Percentiles rank a stretch among this genome's conserved stretches.
phyloP scores from a whole-genome alignment of 179 eudicot genomes.

The Silene noctiflora region DNA sequence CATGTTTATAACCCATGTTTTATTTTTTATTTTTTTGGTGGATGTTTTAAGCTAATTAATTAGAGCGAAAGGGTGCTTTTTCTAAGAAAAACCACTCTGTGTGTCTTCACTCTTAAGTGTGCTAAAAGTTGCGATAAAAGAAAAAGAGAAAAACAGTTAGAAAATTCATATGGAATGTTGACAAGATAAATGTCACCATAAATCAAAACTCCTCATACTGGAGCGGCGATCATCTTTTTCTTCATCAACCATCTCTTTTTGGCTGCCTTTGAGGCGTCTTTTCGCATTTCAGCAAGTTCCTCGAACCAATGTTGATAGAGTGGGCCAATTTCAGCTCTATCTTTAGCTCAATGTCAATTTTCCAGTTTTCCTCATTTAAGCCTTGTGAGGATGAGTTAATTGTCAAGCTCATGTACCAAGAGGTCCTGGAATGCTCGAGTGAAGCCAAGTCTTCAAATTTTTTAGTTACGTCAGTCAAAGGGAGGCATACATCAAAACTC shows the following conservation, averaged over 20 bases:
- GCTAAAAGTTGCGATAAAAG: neutral
- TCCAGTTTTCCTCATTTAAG: conserved; percentile 31
- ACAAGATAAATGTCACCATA: neutral
- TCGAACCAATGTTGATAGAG: conserved; percentile 51
- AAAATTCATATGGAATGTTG: neutral
- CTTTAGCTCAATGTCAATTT: conserved; percentile 37
- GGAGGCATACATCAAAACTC: conserved; percentile 22
- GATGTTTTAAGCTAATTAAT: too few relatives aligned
- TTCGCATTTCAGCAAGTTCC: conserved; percentile 49
- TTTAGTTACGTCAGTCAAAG: conserved; percentile 24
- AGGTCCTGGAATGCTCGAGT: conserved; percentile 23
- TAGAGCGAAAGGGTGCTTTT: too few relatives aligned
- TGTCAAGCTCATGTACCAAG: conserved; percentile 32
- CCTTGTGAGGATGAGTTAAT: conserved; percentile 43
- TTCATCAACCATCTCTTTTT: conserved; percentile 59
- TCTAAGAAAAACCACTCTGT: too few relatives aligned
- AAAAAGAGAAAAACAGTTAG: neutral
- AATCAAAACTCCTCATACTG: conserved; percentile 21
- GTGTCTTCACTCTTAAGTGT: too few relatives aligned
- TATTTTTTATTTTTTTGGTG: too few relatives aligned
- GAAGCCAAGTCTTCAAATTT: conserved; percentile 27
- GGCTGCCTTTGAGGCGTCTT: conserved; percentile 49
- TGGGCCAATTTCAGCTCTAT: conserved; percentile 53
- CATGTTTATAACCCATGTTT: too few relatives aligned
- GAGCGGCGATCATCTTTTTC: conserved; percentile 37